phyloP scores from a whole-genome alignment of 352 stramenopile species.

The Pilasporangium apinafurcum region DNA sequence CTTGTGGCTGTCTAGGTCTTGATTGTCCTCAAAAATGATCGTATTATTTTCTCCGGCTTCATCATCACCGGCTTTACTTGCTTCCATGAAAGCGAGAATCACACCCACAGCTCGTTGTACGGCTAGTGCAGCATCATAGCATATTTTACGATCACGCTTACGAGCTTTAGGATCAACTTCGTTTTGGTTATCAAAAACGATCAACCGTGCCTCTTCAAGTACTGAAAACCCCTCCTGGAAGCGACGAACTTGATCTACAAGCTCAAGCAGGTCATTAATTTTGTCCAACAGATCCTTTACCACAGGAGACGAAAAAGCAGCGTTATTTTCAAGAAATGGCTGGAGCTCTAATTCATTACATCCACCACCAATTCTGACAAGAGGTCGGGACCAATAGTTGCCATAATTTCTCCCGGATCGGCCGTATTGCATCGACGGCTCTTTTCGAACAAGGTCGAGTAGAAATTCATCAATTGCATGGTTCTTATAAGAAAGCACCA shows the following conservation, averaged over 20 bases:
- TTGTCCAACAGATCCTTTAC: slow-evolving; percentile 12
- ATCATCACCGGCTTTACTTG: neutral
- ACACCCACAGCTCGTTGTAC: slow-evolving; percentile 1
- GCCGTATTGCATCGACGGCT: slow-evolving; percentile 23
- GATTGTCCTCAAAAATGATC: too few species aligned
- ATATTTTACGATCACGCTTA: slow-evolving; percentile 6
- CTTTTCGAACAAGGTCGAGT: slow-evolving; percentile 58
- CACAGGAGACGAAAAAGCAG: slow-evolving; percentile 1
- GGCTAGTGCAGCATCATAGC: slow-evolving; percentile 7
- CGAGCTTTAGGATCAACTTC: neutral
- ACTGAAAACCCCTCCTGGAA: slow-evolving; percentile 5
- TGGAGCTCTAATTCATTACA: slow-evolving; percentile 52
- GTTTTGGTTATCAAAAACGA: neutral
- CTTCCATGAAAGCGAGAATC: slow-evolving; percentile 2
- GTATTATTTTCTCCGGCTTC: neutral
- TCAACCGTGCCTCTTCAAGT: slow-evolving; percentile 7
- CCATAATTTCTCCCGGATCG: slow-evolving; percentile 5
- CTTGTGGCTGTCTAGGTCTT: too few species aligned
- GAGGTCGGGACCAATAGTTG: slow-evolving; percentile 32
- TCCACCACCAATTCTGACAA: slow-evolving; percentile 62
- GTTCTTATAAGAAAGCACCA: slow-evolving; percentile 88
- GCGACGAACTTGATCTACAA: slow-evolving; percentile 14
- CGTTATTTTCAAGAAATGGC: slow-evolving; percentile 31
- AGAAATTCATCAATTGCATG: slow-evolving; percentile 86
- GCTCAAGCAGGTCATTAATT: slow-evolving; percentile 22